Percentiles rank a stretch among this genome's conserved stretches.
Conservation (phyloP, 768 basidiomycete genomes). For the Leucocoprinus leucothites region DNA sequence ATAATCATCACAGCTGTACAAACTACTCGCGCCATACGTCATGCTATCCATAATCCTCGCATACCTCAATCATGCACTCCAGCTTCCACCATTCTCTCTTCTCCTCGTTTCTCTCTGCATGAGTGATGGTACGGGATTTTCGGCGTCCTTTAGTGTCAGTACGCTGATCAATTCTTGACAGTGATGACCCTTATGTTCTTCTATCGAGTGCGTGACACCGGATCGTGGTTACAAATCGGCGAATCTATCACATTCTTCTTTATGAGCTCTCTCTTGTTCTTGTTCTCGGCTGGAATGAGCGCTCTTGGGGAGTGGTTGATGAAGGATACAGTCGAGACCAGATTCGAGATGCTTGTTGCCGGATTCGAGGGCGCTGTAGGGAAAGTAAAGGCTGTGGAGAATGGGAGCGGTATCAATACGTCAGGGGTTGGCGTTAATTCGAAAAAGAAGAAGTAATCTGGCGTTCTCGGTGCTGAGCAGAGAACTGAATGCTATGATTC, state of each 20-base stretch:
- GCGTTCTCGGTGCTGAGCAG: too few species aligned
- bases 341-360: not conserved
- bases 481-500: too few species aligned
- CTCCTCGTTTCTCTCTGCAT: constrained; percentile 75
- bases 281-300: constrained; percentile 79
- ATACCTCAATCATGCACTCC: constrained; percentile 60
- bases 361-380: not conserved
- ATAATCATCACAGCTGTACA: constrained; percentile 55
- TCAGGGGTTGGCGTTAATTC: too few species aligned
- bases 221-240: constrained; percentile 89
- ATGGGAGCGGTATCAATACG: too few species aligned
- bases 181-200: constrained; percentile 86
- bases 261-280: constrained; percentile 72
- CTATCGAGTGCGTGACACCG: constrained; percentile 78
- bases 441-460: too few species aligned
- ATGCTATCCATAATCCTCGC: constrained; percentile 71
- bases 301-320: constrained; percentile 71
- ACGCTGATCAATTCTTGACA: constrained; percentile 20
- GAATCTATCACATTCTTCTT: constrained; percentile 88
- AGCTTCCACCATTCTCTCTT: constrained; percentile 76
- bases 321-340: constrained; percentile 17
- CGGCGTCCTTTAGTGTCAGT: not conserved
- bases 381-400: too few species aligned
- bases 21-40: constrained; percentile 78
- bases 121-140: constrained; percentile 51